Percentiles rank a stretch among this genome's conserved stretches.
Conservation (phyloP, 2,329 filamentous ascomycete species). For the Tympanopsis confertula region DNA sequence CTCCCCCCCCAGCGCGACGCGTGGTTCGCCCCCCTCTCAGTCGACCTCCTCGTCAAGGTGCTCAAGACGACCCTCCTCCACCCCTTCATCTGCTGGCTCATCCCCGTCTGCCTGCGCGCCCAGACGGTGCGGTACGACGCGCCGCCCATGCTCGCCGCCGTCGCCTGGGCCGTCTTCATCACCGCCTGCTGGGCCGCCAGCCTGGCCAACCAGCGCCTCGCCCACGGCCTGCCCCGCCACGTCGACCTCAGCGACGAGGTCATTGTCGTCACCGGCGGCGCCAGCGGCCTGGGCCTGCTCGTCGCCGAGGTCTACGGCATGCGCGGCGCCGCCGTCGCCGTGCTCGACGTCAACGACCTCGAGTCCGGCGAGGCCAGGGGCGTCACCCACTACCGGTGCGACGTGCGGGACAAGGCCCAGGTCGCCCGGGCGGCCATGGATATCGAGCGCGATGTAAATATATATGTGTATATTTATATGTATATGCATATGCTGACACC, state of each 20-base stretch:
- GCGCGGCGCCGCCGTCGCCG: conserved; percentile 77
- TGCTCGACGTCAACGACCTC: conserved; percentile 67
- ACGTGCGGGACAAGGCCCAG: conserved; percentile 63
- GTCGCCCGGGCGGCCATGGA: conserved; percentile 52
- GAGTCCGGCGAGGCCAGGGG: conserved; percentile 37
- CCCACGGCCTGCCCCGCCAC: conserved; percentile 65
- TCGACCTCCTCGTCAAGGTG: conserved; percentile 69
- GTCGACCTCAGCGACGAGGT: conserved; percentile 80
- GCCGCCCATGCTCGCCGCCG: conserved; percentile 54
- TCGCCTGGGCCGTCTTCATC: conserved; percentile 61
- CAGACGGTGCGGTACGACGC: conserved; percentile 56
- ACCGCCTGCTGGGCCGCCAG: conserved; percentile 49
- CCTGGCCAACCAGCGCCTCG: conserved; percentile 62
- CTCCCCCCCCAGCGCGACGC: too few species aligned
- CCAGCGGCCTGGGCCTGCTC: conserved; percentile 72
- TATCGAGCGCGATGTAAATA: conserved; percentile 75
- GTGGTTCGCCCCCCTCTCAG: conserved; percentile 55
- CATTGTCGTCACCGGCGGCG: conserved; percentile 84
- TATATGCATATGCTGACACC: too few species aligned
- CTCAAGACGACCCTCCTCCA: conserved; percentile 70
- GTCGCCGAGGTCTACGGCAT: conserved; percentile 89
- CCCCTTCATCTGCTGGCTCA: conserved; percentile 79
- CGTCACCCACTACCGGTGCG: conserved; percentile 72
- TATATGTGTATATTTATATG: conserved; percentile 23
- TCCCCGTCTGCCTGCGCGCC: conserved; percentile 80